Conservation (phyloP, 768 basidiomycete species). For the Naganishia randhawae region DNA sequence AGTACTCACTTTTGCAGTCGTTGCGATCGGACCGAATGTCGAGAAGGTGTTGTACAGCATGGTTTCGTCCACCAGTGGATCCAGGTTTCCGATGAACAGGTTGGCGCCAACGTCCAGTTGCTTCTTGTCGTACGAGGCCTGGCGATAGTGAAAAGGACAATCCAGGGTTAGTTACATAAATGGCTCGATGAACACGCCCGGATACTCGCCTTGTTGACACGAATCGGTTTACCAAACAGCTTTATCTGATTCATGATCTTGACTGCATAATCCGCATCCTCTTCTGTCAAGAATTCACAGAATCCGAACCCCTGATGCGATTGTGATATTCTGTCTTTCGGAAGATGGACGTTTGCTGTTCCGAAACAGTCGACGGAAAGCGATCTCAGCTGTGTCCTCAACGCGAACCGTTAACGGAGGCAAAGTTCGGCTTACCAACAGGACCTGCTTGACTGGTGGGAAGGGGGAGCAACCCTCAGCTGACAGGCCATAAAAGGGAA, state of each 20-base stretch:
- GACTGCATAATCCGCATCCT: constrained; percentile 99
- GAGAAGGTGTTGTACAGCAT: constrained; percentile 91
- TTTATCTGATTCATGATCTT: constrained; percentile 99
- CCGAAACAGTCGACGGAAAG: background rate
- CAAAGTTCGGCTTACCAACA: constrained; percentile 65
- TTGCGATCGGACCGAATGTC: constrained; percentile 60
- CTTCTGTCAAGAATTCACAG: constrained; percentile 98
- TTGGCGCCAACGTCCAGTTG: constrained; percentile 97
- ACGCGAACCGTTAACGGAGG: background rate
- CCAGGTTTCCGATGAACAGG: constrained; percentile 90
- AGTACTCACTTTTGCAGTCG: constrained; percentile 49
- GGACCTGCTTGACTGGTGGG: constrained; percentile 75
- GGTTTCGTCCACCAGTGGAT: constrained; percentile 90
- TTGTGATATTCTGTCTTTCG: constrained; percentile 98
- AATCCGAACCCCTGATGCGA: constrained; percentile 98
- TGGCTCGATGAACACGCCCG: background rate
- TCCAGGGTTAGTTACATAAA: background rate
- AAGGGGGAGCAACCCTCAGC: background rate
- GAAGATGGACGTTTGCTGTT: constrained; percentile 91
- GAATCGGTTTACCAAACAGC: constrained; percentile 94
- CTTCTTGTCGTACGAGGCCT: constrained; percentile 98
- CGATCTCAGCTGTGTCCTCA: background rate
- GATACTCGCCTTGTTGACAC: constrained; percentile 87
- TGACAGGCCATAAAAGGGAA: background rate
- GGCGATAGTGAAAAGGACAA: constrained; percentile 17